Evolutionary conservation across 345 rosid genomes (phyloP), one percentile per base, ranked within the genome.

Genomic region (Eutrema yunnanense): DNA sequence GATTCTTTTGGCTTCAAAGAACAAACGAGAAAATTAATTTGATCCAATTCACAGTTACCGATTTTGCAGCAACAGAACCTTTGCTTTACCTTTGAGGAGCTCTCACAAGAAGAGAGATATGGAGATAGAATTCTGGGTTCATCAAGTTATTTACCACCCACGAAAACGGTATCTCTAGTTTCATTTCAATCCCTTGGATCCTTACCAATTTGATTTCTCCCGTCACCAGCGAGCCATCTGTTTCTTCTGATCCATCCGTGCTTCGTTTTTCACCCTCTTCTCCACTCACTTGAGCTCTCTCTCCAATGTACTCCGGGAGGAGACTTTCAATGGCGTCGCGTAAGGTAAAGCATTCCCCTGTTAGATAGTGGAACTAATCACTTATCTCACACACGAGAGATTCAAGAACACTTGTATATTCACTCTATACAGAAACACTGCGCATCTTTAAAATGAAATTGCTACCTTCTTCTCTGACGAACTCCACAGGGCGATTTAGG

Each of bases 121-220:
- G 97, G 65, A 94, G 90, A 67, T 85, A 94, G 73, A 82, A 80
- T 53, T 94, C 98, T 0, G 98, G 98, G 73, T 86, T 85, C 82
- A 83, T 79, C 75, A 94, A 82, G 82, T 91, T 89, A 77, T 83
- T 94, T 62, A 78, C 98, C 67, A 89, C 86, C 98, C 98, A 94
- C 7, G 96, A 88, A 72, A 94, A 88, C 2, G 98, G 98, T 82
- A 89, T 82, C 77, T 89, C 96, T 71, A 84, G 54, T 74, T 82
- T 85, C 46, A 90, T 89, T 77, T 94, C 96, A 0, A 95, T 88
- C 29, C 99, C 99, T 38, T 92, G 97, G 37, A 95, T 85, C 49
- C 96, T 87, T 8, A 88, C 67, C 47, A 89, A 74, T 78, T 87
- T 91, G 57, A 94, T 86, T 79, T 87, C 85, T 13, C 84, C 81